Base-by-base conservation (phyloP, 352 stramenopile genomes). In the Pythium diclinum region DNA sequence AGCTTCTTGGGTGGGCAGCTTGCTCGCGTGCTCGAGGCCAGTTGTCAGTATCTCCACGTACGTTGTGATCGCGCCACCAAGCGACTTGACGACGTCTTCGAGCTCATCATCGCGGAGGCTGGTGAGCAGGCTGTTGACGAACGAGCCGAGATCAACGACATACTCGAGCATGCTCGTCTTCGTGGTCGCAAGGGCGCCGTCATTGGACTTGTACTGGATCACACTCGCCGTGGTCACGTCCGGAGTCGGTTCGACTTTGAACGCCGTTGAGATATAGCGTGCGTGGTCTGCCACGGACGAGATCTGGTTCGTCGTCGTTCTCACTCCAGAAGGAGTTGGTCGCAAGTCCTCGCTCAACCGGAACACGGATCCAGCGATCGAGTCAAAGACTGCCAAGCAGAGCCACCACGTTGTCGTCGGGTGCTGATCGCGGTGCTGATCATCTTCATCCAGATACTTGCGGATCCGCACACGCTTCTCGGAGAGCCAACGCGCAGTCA, bases 391-490 rank as follows among this genome's bases (percentile, higher is more conserved):
- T 1, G 72, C 68, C 40, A 91, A 76, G 56, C 76, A 79, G 23
- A 91, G 44, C 79, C 82, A 91, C 82, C 82, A 91, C 4, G 71
- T 67, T 36, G 71, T 72, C 58, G 76, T 75, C 0, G 74, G 74
- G 2, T 68, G 68, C 21, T 19, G 44, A 6, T 60, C 65, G 0
- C 51, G 47, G 33, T 61, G 32, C 13, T 51, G 59, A 2, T 74
- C 63, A 21, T 63, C 63, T 21, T 76, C 56, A 10, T 79, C 69
- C 17, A 90, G 54, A 38, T 79, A 61, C 34, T 83, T 74, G 33
- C 63, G 75, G 17, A 90, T 51, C n/a, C 81, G 67, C 17, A 83
- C 70, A 17, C 79, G 79, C 56, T 87, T 81, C 33, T 77, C 67
- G 0, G 73, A 77, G 53, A 91, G 68, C 82, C 82, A 91, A 19